Evolutionary conservation across 306 rosid species (phyloP), one percentile per base, ranked within the genome.

Genomic region (Trifolium subterraneum): DNA sequence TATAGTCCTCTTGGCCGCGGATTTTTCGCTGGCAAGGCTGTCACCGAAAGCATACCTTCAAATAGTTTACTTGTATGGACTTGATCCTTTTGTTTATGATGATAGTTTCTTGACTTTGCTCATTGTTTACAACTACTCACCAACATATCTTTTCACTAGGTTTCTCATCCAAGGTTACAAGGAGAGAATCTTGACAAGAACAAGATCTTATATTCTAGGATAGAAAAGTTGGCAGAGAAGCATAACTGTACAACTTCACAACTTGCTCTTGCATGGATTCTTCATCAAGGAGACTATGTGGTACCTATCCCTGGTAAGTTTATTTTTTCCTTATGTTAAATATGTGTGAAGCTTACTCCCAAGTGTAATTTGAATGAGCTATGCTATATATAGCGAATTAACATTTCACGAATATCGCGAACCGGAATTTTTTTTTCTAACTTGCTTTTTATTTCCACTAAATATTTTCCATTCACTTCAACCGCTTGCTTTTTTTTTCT

Each of bases 1-100:
- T 93, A 89, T 45, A 80, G 96, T 68, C 96, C 98, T 45, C 93
- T 90, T 63, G 93, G 98, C 7, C 92, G 87, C n/a, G 98, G 93
- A 11, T 93, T 90, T 76, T 86, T 93, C 6, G 90, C 84, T 8
- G 97, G 97, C 69, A 90, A 81, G 80, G 93, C 73, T 39, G 78
- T 87, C 54, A 39, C 65, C 10, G 93, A 90, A 84, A 84, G 78
- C 71, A 22, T 87, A 72, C 86, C 93, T 64, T 73, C 90, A 65
- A 41, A 64, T 18, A 86, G 96, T 70, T 59, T 75, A 48, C 72
- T 80, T 75, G 87, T 77, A 73, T 74, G 77, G 20, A 41, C 67
- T 68, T n/a, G 39, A 18, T 18, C 11, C 27, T 58, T 52, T 52
- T 51, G 50, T 58, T 38, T 38, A 1, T 6, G 9, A 35, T 38